These are phyloP conservation scores for Amylostereum areolatum DNA, from an alignment of 1,284 basidiomycete genomes.

Conservation along the genomic window DNA sequence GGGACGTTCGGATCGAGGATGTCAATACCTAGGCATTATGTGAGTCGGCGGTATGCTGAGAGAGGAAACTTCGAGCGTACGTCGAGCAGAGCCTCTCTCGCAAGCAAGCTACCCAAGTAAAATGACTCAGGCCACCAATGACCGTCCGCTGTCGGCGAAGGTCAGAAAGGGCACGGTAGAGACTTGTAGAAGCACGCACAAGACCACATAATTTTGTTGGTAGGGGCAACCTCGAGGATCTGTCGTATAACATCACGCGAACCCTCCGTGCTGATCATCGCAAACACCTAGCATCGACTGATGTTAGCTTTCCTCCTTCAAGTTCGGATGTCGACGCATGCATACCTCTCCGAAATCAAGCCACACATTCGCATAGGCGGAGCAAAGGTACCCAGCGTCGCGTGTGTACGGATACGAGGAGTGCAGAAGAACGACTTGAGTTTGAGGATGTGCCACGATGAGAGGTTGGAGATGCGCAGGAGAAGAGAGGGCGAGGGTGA, in stretches of 20 bases:
- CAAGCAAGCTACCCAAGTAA: slow-evolving; percentile 60
- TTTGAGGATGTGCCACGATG: slow-evolving; percentile 54
- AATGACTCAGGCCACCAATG: slow-evolving; percentile 76
- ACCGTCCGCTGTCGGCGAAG: slow-evolving; percentile 49
- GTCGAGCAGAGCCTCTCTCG: slow-evolving; percentile 52
- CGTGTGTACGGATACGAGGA: slow-evolving; percentile 68
- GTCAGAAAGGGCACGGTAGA: slow-evolving; percentile 3
- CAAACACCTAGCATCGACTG: neutral
- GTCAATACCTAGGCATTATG: slow-evolving; percentile 39
- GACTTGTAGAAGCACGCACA: slow-evolving; percentile 36
- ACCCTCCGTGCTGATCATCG: slow-evolving; percentile 43
- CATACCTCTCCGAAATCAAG: slow-evolving; percentile 80
- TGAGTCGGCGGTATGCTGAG: neutral
- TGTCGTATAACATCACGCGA: slow-evolving; percentile 55
- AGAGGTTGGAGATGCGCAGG: slow-evolving; percentile 63
- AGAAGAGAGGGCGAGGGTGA: slow-evolving; percentile 50
- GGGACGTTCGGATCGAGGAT: slow-evolving; percentile 35
- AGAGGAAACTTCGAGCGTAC: slow-evolving; percentile 25
- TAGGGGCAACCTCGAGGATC: slow-evolving; percentile 64
- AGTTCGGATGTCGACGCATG: slow-evolving; percentile 31
- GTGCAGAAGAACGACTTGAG: slow-evolving; percentile 64
- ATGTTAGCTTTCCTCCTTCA: too few relatives aligned
- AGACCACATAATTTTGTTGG: slow-evolving; percentile 74
- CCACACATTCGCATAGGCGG: slow-evolving; percentile 67
- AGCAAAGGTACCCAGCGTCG: slow-evolving; percentile 68